Conservation (phyloP, 2,329 filamentous ascomycete genomes). For the Fusarium secorum region DNA sequence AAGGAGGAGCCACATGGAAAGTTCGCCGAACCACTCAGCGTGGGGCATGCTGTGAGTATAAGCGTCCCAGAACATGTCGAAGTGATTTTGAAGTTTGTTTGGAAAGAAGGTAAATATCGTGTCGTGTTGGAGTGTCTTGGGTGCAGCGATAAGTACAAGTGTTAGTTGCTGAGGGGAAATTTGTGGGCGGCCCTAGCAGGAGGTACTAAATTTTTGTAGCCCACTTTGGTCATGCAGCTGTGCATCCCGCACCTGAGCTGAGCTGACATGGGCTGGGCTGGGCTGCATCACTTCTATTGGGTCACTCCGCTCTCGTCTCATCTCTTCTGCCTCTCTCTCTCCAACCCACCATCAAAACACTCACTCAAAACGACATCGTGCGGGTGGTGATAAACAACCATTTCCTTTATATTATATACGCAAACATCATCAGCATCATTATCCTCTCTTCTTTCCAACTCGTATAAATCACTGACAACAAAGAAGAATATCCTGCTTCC, state of each 20-base stretch:
- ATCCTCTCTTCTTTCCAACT: not conserved
- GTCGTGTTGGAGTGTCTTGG: not conserved
- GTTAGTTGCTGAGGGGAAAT: not conserved
- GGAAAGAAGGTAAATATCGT: not conserved
- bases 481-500: not conserved
- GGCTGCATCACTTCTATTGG: not conserved
- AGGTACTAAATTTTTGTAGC: not conserved
- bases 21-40: not conserved
- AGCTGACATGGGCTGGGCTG: not conserved
- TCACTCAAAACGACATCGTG: not conserved
- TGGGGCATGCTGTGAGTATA: not conserved
- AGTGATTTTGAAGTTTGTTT: not conserved
- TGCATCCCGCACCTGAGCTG: not conserved
- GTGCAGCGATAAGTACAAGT: not conserved
- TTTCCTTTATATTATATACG: not conserved
- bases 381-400: not conserved
- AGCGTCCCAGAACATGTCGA: not conserved
- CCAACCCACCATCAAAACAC: not conserved
- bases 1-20: not conserved
- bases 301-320: not conserved
- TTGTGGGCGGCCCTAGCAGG: not conserved
- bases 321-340: constrained; percentile 1
- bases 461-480: not conserved
- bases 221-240: not conserved
- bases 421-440: not conserved